Conservation (phyloP, 768 basidiomycete species). For the Termitomyces sp. region DNA sequence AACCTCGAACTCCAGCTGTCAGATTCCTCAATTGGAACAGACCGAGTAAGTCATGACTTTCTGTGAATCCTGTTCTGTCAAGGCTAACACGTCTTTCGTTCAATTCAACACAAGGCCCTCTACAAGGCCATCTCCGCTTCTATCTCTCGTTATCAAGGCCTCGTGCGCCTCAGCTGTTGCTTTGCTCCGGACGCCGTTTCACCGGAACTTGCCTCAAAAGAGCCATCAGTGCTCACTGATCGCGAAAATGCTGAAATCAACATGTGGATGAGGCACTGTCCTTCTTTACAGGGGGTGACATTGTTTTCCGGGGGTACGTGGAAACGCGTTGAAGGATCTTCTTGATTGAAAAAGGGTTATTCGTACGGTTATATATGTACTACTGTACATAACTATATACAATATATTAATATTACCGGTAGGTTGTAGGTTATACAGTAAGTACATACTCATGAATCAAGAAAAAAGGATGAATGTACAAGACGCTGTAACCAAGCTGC, state of each 20-base stretch:
- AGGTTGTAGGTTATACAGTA: too few species aligned
- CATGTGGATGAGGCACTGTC: constrained; percentile 24
- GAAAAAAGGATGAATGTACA: too few species aligned
- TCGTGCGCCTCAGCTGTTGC: constrained; percentile 27
- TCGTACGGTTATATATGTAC: background rate
- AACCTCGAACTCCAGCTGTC: constrained; percentile 29
- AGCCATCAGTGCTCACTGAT: constrained; percentile 4
- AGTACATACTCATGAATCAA: too few species aligned
- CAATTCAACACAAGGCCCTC: constrained; percentile 25
- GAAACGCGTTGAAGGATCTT: background rate
- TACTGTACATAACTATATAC: background rate
- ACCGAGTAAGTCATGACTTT: constrained; percentile 28
- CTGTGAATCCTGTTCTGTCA: background rate
- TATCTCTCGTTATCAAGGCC: constrained; percentile 34
- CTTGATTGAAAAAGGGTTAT: background rate
- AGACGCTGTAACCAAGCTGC: too few species aligned
- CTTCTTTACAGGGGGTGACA: constrained; percentile 20
- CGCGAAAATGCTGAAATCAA: constrained; percentile 15
- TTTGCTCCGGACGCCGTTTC: constrained; percentile 9
- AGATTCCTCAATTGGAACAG: constrained; percentile 21
- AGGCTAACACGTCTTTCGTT: background rate
- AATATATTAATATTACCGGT: background rate
- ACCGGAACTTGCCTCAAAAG: background rate
- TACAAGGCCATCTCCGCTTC: constrained; percentile 38
- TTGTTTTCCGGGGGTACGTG: constrained; percentile 27